Conservation (phyloP, 1,284 basidiomycete species). For the Apiotrichum porosum region DNA sequence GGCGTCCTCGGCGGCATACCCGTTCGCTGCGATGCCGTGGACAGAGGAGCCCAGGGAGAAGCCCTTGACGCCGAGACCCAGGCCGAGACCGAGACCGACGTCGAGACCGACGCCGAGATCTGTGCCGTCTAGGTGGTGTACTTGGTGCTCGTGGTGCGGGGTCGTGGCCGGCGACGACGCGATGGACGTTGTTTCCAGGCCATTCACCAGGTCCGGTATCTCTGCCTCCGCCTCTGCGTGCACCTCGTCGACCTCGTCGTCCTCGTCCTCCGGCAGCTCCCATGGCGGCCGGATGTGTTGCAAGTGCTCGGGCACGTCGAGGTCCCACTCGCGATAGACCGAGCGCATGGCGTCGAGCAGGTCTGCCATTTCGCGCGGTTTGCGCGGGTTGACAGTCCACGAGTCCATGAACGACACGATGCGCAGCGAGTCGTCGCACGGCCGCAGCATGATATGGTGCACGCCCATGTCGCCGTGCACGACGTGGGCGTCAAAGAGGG, state of each 20-base stretch:
- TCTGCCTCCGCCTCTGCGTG: too few relatives aligned
- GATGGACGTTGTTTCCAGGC: too few relatives aligned
- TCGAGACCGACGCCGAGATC: too few relatives aligned
- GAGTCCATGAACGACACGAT: slow-evolving; percentile 2
- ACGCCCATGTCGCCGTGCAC: slow-evolving; percentile 5
- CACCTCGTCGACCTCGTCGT: neutral
- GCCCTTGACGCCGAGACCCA: too few relatives aligned
- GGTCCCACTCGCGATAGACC: slow-evolving; percentile 5
- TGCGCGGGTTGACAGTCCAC: slow-evolving; percentile 2
- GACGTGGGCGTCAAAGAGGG: slow-evolving; percentile 4
- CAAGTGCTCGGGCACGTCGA: neutral
- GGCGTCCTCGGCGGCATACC: too few relatives aligned
- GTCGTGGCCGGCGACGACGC: too few relatives aligned
- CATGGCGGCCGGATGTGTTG: slow-evolving; percentile 5
- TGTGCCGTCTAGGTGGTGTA: too few relatives aligned
- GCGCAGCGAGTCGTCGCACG: neutral
- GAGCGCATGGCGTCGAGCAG: slow-evolving; percentile 5
- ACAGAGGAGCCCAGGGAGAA: too few relatives aligned
- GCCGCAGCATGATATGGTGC: neutral
- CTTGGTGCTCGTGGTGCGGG: too few relatives aligned
- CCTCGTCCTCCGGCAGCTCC: neutral
- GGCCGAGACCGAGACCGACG: too few relatives aligned
- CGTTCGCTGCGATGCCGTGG: too few relatives aligned
- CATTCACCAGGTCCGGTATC: too few relatives aligned
- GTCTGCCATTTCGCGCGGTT: neutral